Conservation (phyloP, 1,284 basidiomycete species). For the Mycosarcoma maydis region DNA sequence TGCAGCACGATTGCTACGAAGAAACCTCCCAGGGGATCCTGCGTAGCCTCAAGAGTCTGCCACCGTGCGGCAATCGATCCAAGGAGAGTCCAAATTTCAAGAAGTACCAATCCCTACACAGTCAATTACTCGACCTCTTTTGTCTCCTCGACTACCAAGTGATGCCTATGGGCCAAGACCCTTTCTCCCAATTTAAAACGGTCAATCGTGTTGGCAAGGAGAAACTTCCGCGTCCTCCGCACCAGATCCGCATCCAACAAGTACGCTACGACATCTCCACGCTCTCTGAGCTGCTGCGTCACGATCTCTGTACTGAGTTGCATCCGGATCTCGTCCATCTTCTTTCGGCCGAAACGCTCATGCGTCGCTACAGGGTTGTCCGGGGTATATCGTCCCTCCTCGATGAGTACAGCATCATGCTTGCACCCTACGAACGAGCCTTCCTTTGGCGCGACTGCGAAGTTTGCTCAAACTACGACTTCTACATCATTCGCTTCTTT, state of each 20-base stretch:
- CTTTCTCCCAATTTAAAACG: constrained; percentile 21
- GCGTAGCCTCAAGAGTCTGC: constrained; percentile 7
- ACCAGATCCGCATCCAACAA: constrained; percentile 11
- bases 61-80: constrained; percentile 2
- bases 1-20: constrained; percentile 12
- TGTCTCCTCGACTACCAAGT: constrained; percentile 32
- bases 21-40: constrained; percentile 5
- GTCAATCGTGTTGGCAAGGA: constrained; percentile 25
- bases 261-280: constrained; percentile 25
- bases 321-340: constrained; percentile 15
- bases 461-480: constrained; percentile 25
- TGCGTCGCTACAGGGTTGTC: constrained; percentile 22
- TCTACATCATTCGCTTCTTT: constrained; percentile 32
- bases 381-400: constrained; percentile 23
- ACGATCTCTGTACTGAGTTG: constrained; percentile 26
- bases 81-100: constrained; percentile 2
- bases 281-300: constrained; percentile 29
- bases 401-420: constrained; percentile 23
- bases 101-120: background rate
- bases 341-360: constrained; percentile 8
- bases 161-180: constrained; percentile 13
- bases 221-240: constrained; percentile 19
- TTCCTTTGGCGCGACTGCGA: constrained; percentile 29
- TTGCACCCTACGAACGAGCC: constrained; percentile 23
- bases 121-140: constrained; percentile 15